A percentile compares a stretch with the other conserved stretches of the same genome.
Conservation (phyloP, 176 grass and related monocot genomes). For the Coix lacrymajobi region DNA sequence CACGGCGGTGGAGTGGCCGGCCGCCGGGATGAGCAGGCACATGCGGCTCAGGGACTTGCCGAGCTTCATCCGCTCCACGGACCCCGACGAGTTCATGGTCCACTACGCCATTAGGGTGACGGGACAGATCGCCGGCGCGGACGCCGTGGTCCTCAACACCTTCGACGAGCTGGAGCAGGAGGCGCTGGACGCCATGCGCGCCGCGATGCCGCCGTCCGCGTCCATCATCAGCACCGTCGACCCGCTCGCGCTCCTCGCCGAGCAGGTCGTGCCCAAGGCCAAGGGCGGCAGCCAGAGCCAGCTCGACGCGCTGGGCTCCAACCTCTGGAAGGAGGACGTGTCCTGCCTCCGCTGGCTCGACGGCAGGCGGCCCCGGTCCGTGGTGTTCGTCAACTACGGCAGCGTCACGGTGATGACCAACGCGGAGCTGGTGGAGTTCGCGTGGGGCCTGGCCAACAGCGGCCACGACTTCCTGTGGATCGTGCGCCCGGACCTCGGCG, state of each 20-base stretch:
- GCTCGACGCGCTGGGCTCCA: slow-evolving; percentile 11
- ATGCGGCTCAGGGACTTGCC: slow-evolving; percentile 39
- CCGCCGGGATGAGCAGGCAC: slow-evolving; percentile 28
- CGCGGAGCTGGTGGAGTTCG: slow-evolving; percentile 45
- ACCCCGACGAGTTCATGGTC: slow-evolving; percentile 31
- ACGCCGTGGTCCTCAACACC: slow-evolving; percentile 37
- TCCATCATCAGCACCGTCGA: slow-evolving; percentile 34
- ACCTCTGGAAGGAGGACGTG: slow-evolving; percentile 41
- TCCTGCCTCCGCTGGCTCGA: slow-evolving; percentile 35
- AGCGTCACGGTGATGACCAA: slow-evolving; percentile 41
- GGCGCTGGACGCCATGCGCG: slow-evolving; percentile 17
- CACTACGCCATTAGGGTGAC: slow-evolving; percentile 19
- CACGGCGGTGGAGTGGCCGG: slow-evolving; percentile 22
- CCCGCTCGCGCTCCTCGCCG: slow-evolving; percentile 22
- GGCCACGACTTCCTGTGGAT: slow-evolving; percentile 39
- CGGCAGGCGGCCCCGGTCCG: background rate
- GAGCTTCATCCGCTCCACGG: slow-evolving; percentile 34
- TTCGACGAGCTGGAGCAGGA: slow-evolving; percentile 38
- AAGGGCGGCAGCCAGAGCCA: too few species aligned
- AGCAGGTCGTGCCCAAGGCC: background rate
- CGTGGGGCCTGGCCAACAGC: slow-evolving; percentile 47
- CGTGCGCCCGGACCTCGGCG: slow-evolving; percentile 38
- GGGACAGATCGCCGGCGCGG: slow-evolving; percentile 1
- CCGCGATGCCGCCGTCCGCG: background rate
- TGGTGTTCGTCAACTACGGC: slow-evolving; percentile 54